Percentiles rank a stretch among this genome's conserved stretches.
Evolutionary conservation across 441 rosid species (phyloP).

Genomic region (Flueggea neowawraea): DNA sequence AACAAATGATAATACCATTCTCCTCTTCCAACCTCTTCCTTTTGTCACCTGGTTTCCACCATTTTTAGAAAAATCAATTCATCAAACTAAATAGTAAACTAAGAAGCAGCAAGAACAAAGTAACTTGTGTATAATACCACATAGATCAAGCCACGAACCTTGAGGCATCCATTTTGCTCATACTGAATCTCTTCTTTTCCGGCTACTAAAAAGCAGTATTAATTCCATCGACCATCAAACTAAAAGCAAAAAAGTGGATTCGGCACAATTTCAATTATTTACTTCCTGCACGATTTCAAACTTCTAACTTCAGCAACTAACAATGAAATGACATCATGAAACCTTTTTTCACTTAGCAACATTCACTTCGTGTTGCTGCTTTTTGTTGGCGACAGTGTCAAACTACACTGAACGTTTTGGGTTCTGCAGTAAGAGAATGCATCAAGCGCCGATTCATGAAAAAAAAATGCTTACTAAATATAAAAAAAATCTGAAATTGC

Average conservation of each 20-base stretch:
- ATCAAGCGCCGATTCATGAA: not conserved
- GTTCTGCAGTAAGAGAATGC: constrained; percentile 46
- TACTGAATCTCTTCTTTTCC: constrained; percentile 90
- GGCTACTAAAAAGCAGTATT: constrained; percentile 93
- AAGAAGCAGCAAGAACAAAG: not conserved
- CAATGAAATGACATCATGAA: no score
- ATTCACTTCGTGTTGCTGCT: no score
- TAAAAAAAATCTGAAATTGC: no score
- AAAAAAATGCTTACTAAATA: no score
- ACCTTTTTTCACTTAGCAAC: no score
- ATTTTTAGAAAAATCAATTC: constrained; percentile 5
- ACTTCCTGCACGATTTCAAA: no score
- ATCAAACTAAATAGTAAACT: not conserved
- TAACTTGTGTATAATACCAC: not conserved
- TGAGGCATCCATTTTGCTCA: constrained; percentile 98
- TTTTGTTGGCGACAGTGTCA: no score
- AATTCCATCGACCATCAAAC: constrained; percentile 85
- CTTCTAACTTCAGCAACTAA: no score
- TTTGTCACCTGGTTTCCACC: constrained; percentile 59
- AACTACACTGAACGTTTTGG: constrained; percentile 88
- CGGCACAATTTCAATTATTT: no score
- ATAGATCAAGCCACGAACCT: constrained; percentile 39
- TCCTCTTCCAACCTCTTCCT: constrained; percentile 88
- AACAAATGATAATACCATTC: constrained; percentile 78
- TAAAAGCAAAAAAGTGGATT: no score